Percentiles rank a stretch among this genome's conserved stretches.
Evolutionary conservation across 306 rosid species (phyloP).

Genomic region (Begonia loranthoides): DNA sequence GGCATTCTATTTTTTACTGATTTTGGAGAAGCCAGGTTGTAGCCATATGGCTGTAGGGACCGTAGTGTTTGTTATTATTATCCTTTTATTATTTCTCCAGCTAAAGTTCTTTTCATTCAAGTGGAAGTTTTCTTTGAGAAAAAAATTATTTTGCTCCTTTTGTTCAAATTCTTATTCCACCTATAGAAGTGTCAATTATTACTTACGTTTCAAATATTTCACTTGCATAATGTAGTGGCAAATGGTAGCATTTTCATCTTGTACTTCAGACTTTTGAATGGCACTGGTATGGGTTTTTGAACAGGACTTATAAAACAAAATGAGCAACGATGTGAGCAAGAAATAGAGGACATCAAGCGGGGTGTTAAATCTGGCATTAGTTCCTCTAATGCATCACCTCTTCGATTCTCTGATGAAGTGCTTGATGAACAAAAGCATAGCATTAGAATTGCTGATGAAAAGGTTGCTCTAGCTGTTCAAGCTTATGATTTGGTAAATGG

Average conservation of each 20-base stretch:
- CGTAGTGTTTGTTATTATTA: no score
- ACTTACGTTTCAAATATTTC: no score
- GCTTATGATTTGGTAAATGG: slow-evolving; percentile 87
- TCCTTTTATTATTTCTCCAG: no score
- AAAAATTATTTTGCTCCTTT: no score
- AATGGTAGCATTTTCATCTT: not conserved
- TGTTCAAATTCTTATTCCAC: no score
- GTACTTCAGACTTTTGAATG: not conserved
- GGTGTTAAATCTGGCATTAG: slow-evolving; percentile 67
- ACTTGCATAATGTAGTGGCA: not conserved
- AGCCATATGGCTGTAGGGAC: no score
- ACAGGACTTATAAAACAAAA: slow-evolving; percentile 76
- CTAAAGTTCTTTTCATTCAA: no score
- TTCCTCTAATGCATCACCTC: slow-evolving; percentile 45
- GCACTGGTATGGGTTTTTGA: slow-evolving; percentile 8
- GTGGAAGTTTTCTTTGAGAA: no score
- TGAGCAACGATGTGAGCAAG: slow-evolving; percentile 81
- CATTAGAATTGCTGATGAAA: slow-evolving; percentile 84
- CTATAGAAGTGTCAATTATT: no score
- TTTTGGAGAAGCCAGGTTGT: no score
- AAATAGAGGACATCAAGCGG: slow-evolving; percentile 68
- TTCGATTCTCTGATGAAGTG: slow-evolving; percentile 78
- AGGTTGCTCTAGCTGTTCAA: slow-evolving; percentile 78
- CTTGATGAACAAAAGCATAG: slow-evolving; percentile 98
- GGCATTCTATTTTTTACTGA: no score